Base-by-base conservation (phyloP, 805 yeast species). In the Vanderwaltozyma tropicalis region DNA sequence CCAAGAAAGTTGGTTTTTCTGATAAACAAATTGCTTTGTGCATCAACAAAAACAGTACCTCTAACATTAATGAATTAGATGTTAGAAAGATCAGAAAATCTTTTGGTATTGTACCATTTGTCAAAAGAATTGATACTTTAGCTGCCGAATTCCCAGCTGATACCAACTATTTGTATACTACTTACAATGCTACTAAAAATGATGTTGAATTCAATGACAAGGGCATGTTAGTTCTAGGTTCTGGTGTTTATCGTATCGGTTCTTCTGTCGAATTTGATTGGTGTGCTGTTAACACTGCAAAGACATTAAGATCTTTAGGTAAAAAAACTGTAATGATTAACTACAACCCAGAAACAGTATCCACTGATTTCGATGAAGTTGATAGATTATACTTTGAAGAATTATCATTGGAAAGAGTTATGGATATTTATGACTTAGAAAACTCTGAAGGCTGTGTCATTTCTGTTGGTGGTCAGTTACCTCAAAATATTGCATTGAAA, bases 221-320 rank as follows among this genome's bases (percentile, higher is more conserved):
- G 48, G 97, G 97, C 57, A 81, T 92, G 43, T 69, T 92, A 76
- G 97, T 89, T 29, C 72, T 89, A 52, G 98, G 97, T 38, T 87
- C 96, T n/a, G 97, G 98, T 69, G 98, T 92, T 36, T 89, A 89
- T 75, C 78, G 98, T 65, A 89, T 89, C 62, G 98, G 98, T 42
- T 88, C 96, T 2, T 87, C 96, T 24, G 98, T 89, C 39, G 98
- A 92, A 68, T 89, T 89, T 55, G 98, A 89, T 64, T 89, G 98
- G 98, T 89, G 98, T 72, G 98, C 97, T 39, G 98, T 89, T 46
- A 76, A 92, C 46, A 83, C 98, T 41, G 96, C 95, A 40, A 79
- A 96, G 61, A 87, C 96, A 31, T 76, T 89, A 53, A 78, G 98
- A 63, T 81, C 76, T 38, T 70, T 76, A 39, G 95, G 95, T 46